Base-by-base conservation (phyloP, 208 protist species). In the Wallacemonas sp. region DNA sequence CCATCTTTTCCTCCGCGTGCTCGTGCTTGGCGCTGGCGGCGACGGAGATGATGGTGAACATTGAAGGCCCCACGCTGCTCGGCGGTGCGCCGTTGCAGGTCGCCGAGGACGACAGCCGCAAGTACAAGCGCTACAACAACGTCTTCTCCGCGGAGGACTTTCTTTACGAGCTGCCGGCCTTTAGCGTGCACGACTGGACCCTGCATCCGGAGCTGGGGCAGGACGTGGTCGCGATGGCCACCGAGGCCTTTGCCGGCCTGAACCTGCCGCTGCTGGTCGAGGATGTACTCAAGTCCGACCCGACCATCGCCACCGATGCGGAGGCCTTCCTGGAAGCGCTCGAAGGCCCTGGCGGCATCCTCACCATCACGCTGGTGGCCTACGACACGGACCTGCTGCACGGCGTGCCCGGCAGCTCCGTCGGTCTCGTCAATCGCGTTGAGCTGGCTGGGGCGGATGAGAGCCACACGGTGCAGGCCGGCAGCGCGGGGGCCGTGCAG, bases 141-240 rank as follows among this genome's bases (percentile, higher is more conserved):
- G 86, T 89, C 67, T 96, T 87, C 70, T 93, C 87, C 33, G 79
- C 84, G 11, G 87, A 96, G 73, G 87, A 96, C 48, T 84, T 96
- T 52, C 74, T 96, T 23, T 96, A 96, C 74, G 57, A 79, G 22
- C 66, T 86, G 65, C 73, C 86, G 2, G 59, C 65, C 39, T 96
- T 96, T 65, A 89, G 75, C 59, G 81, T 96, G 28, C 75, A 86
- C 44, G 82, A 77, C 33, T 96, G 77, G 77, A 76, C 42, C 22
- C 52, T 59, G 3, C 52, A 23, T 8, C 41, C 57, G 31, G 31
- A 49, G 49, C 46, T 44, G 7, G 48, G 65, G 36, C 66, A 79
- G 49, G 65, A 86, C 23, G 70, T 92, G 14, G 84, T 74, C 12
- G 64, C 49, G 49, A 72, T 89, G 28, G 84, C 82, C 14, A 93